Conservation (phyloP, 331 rosid genomes). For the Acacia concinna region DNA sequence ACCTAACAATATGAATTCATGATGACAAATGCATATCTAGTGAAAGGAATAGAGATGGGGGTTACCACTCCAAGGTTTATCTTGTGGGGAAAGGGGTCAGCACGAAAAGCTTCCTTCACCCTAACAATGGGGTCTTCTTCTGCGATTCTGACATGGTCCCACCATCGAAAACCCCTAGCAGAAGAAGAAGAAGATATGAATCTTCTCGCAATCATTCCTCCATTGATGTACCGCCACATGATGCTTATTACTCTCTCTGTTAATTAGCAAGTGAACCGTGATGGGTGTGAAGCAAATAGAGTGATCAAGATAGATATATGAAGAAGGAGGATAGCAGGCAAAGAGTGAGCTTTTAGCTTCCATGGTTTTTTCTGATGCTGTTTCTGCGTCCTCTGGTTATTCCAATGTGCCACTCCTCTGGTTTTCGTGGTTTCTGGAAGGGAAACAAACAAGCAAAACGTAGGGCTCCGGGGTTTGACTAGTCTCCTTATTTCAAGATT, state of each 20-base stretch:
- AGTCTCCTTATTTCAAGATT: not conserved
- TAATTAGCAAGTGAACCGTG: not conserved
- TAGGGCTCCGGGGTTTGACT: slow-evolving; percentile 25
- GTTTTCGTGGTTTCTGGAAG: slow-evolving; percentile 29
- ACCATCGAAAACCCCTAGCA: slow-evolving; percentile 41
- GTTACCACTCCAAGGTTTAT: slow-evolving; percentile 67
- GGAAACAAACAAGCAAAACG: not conserved
- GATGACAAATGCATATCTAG: not conserved
- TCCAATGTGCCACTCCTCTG: slow-evolving; percentile 40
- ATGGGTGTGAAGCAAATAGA: slow-evolving; percentile 15
- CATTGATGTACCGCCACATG: slow-evolving; percentile 34
- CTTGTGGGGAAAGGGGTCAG: slow-evolving; percentile 57
- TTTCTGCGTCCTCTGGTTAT: slow-evolving; percentile 1
- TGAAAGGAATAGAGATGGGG: not conserved
- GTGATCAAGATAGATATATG: slow-evolving; percentile 10
- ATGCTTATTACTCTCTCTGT: slow-evolving; percentile 5
- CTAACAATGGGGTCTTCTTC: slow-evolving; percentile 53
- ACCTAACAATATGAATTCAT: not conserved
- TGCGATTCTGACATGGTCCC: slow-evolving; percentile 51
- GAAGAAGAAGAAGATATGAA: slow-evolving; percentile 41
- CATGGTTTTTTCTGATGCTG: slow-evolving; percentile 31
- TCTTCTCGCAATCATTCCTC: slow-evolving; percentile 30
- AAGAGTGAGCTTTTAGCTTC: slow-evolving; percentile 18
- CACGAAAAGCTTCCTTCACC: slow-evolving; percentile 55
- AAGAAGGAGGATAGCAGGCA: not conserved